Evolutionary conservation across 192 early-diverging fungal genomes (phyloP).

Genomic region (Coemansia reversa): DNA sequence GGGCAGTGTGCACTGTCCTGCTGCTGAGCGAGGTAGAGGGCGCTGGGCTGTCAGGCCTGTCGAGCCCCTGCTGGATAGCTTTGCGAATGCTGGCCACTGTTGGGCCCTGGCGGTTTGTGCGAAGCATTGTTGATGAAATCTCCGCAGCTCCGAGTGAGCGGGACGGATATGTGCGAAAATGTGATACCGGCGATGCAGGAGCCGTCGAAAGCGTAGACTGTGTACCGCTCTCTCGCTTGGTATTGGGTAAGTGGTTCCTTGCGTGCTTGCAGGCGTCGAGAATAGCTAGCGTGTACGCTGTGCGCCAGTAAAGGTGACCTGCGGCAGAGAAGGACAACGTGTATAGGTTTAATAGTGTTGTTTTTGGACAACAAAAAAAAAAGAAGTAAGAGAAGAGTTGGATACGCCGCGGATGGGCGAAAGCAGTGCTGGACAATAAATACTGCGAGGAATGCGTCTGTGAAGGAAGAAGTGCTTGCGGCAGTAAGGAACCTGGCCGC

Average conservation of each 20-base stretch:
- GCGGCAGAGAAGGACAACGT: conserved; percentile 26
- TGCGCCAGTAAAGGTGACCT: conserved; percentile 26
- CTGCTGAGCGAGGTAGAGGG: conserved; percentile 38
- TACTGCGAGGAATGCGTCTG: conserved; percentile 1
- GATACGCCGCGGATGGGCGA: background rate
- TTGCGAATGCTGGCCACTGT: conserved; percentile 55
- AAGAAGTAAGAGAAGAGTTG: conserved; percentile 3
- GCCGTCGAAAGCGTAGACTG: conserved; percentile 3
- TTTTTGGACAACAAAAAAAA: conserved; percentile 5
- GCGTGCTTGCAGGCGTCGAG: conserved; percentile 32
- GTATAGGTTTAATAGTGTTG: background rate
- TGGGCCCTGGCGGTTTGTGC: conserved; percentile 35
- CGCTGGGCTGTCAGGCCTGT: conserved; percentile 44
- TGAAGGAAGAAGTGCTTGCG: background rate
- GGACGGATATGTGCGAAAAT: conserved; percentile 2
- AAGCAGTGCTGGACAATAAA: conserved; percentile 7
- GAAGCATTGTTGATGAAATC: conserved; percentile 18
- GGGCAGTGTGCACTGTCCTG: conserved; percentile 33
- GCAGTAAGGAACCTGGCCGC: background rate
- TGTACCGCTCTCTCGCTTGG: conserved; percentile 6
- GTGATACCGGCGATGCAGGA: background rate
- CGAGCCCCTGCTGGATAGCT: conserved; percentile 53
- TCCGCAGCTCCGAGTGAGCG: conserved; percentile 5
- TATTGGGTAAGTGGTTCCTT: conserved; percentile 15
- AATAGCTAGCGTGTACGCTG: conserved; percentile 19